A percentile compares a stretch with the other conserved stretches of the same genome.
Evolutionary conservation across 495 filamentous ascomycete species (phyloP).

Genomic region (Polyplosphaeria fusca): DNA sequence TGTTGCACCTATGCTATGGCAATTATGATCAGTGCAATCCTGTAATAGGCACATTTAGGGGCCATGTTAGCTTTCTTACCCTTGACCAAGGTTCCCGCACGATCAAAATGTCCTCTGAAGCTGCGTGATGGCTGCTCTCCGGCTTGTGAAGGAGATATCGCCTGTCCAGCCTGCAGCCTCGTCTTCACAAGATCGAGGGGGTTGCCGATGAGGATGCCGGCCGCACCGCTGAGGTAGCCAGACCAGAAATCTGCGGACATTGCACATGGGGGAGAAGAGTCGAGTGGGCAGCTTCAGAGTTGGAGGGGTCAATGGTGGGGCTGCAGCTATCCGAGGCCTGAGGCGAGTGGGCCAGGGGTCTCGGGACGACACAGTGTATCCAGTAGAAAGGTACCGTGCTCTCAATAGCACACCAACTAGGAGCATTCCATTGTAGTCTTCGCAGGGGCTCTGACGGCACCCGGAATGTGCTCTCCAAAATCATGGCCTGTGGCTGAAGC

Average conservation of each 20-base stretch:
- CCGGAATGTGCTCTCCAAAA: too few relatives aligned
- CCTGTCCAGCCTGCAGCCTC: conserved; percentile 62
- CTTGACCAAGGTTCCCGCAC: conserved; percentile 48
- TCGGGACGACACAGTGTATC: too few relatives aligned
- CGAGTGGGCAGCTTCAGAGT: too few relatives aligned
- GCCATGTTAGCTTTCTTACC: conserved; percentile 48
- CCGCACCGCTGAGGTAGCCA: conserved; percentile 78
- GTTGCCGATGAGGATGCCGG: conserved; percentile 82
- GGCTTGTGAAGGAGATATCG: neutral
- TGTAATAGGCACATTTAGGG: neutral
- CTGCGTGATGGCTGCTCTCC: conserved; percentile 11
- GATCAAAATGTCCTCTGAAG: conserved; percentile 45
- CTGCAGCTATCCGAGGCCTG: too few relatives aligned
- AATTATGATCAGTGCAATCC: conserved; percentile 4
- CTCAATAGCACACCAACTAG: too few relatives aligned
- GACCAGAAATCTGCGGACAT: conserved; percentile 88
- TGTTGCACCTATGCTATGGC: conserved; percentile 56
- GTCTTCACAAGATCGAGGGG: conserved; percentile 86
- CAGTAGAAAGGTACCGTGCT: too few relatives aligned
- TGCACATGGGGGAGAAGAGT: too few relatives aligned
- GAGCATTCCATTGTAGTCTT: too few relatives aligned
- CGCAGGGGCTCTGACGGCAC: too few relatives aligned
- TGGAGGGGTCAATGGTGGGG: too few relatives aligned
- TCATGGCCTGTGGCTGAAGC: too few relatives aligned
- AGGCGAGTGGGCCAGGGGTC: too few relatives aligned